These are phyloP conservation scores for Aquanectria penicillioides DNA, from an alignment of 2,329 filamentous ascomycete genomes.

Conservation along the genomic window DNA sequence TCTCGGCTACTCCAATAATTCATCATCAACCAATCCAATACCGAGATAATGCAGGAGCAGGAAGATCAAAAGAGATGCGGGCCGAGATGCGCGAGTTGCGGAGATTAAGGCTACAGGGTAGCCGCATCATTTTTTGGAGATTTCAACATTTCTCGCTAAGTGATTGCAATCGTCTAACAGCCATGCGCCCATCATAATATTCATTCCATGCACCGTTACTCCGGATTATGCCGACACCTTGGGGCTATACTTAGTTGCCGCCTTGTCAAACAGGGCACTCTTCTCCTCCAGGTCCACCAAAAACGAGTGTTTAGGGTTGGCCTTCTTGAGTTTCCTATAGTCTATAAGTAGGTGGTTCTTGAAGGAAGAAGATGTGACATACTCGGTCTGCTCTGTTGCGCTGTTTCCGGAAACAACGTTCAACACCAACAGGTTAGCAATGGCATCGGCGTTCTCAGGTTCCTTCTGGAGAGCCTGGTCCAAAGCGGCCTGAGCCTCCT, in stretches of 20 bases:
- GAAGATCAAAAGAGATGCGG: too few relatives aligned
- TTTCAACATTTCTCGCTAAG: constrained; percentile 34
- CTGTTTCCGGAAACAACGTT: constrained; percentile 81
- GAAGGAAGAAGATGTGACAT: constrained; percentile 46
- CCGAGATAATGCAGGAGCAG: too few relatives aligned
- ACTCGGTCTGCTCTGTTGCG: constrained; percentile 69
- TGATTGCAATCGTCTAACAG: constrained; percentile 38
- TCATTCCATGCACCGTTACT: constrained; percentile 34
- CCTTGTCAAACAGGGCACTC: constrained; percentile 86
- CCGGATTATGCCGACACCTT: constrained; percentile 71
- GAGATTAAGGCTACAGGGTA: constrained; percentile 7
- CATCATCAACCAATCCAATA: too few relatives aligned
- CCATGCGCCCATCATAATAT: constrained; percentile 45
- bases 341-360: constrained; percentile 35
- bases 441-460: constrained; percentile 74
- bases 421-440: constrained; percentile 86
- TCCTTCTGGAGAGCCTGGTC: constrained; percentile 83
- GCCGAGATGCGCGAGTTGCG: not conserved
- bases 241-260: constrained; percentile 85
- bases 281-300: constrained; percentile 83
- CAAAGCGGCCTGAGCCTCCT: constrained; percentile 89
- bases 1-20: too few relatives aligned
- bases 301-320: constrained; percentile 74
- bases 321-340: constrained; percentile 63
- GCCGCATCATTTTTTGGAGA: constrained; percentile 23